phyloP scores from a whole-genome alignment of 805 yeast genomes.

The Ogataea methylovora region DNA sequence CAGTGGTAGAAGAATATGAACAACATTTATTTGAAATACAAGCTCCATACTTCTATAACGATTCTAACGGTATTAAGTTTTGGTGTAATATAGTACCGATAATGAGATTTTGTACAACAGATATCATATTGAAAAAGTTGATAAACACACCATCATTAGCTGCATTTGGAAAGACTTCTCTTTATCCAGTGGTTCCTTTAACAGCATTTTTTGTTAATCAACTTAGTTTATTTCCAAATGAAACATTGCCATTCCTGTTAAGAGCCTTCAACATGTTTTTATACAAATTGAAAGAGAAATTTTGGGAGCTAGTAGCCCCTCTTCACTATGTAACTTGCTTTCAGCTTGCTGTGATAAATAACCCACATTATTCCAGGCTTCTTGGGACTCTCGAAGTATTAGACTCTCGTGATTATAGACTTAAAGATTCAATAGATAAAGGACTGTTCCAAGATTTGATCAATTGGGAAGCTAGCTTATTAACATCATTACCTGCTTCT shows the following conservation, averaged over 20 bases:
- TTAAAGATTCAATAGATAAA: slow-evolving; percentile 7
- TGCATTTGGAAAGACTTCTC: slow-evolving; percentile 6
- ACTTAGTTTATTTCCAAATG: slow-evolving; percentile 4
- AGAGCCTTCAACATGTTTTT: slow-evolving; percentile 42
- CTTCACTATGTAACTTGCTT: slow-evolving; percentile 43
- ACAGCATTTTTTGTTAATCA: slow-evolving; percentile 21
- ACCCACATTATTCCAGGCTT: slow-evolving; percentile 36
- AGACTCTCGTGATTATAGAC: too few species aligned
- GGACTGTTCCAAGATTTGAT: slow-evolving; percentile 36
- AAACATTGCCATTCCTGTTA: slow-evolving; percentile 49
- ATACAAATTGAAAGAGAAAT: slow-evolving; percentile 29
- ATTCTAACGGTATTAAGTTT: slow-evolving; percentile 32
- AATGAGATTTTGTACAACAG: slow-evolving; percentile 26
- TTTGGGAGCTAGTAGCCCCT: slow-evolving; percentile 54
- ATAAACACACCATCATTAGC: slow-evolving; percentile 8
- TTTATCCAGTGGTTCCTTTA: slow-evolving; percentile 23
- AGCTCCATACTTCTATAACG: slow-evolving; percentile 40
- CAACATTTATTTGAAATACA: slow-evolving; percentile 46
- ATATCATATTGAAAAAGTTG: slow-evolving; percentile 25
- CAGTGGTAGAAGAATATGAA: slow-evolving; percentile 49
- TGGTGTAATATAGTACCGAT: slow-evolving; percentile 38
- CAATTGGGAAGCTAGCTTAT: slow-evolving; percentile 47
- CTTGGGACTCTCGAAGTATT: slow-evolving; percentile 20
- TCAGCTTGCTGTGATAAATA: slow-evolving; percentile 52
- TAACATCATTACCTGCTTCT: slow-evolving; percentile 32